Evolutionary conservation across 1,284 basidiomycete species (phyloP).

Genomic region (Stereum hirsutum): DNA sequence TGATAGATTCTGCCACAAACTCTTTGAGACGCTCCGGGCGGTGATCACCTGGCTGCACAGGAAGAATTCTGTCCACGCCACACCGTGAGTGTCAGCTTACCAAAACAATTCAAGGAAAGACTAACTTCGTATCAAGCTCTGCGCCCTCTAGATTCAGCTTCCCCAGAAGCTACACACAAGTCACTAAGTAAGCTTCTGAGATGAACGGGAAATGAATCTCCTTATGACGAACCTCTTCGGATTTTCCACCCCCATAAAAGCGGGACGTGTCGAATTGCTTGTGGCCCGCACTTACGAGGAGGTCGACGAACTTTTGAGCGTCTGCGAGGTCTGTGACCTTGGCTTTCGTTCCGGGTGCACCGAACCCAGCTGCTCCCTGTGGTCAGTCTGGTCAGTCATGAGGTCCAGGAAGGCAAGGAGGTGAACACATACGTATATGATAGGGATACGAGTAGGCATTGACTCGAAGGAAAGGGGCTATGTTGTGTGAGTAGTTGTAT

Average conservation of each 20-base stretch:
- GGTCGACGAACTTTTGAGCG: constrained; percentile 36
- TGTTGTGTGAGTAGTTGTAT: too few relatives aligned
- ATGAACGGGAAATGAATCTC: neutral
- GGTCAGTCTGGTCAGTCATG: neutral
- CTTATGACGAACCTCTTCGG: constrained; percentile 38
- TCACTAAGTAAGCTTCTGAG: neutral
- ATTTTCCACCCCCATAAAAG: constrained; percentile 39
- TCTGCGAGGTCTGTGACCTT: constrained; percentile 27
- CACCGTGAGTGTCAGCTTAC: neutral
- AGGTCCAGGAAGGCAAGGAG: constrained; percentile 20
- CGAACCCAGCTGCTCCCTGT: constrained; percentile 16
- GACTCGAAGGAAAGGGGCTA: too few relatives aligned
- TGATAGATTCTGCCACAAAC: constrained; percentile 29
- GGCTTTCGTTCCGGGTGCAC: constrained; percentile 31
- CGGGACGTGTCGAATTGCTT: constrained; percentile 41
- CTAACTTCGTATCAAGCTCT: constrained; percentile 42
- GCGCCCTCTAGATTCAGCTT: constrained; percentile 32
- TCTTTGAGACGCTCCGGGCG: constrained; percentile 24
- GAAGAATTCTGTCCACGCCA: constrained; percentile 27
- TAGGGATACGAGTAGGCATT: neutral
- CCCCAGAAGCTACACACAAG: constrained; percentile 25
- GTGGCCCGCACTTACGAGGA: constrained; percentile 32
- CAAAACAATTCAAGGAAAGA: neutral
- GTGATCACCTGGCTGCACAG: constrained; percentile 31
- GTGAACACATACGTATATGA: neutral